Conservation (phyloP, 192 early-diverging fungal species). For the Coemansia sp. region DNA sequence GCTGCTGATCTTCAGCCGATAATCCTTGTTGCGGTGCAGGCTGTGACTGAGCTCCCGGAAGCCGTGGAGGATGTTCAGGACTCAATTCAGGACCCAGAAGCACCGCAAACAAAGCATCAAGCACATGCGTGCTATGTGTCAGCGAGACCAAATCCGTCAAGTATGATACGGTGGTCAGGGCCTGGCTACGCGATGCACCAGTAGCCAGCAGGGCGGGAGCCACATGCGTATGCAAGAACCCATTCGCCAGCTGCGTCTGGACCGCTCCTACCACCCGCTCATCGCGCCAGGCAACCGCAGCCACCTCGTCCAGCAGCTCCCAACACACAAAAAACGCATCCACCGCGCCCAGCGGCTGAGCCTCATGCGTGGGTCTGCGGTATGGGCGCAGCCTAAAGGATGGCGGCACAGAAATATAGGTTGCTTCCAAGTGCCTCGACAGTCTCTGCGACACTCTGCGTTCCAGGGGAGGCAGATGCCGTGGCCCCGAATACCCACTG, state of each 20-base stretch:
- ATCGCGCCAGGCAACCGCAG: constrained; percentile 8
- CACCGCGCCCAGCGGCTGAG: constrained; percentile 24
- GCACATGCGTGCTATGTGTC: constrained; percentile 31
- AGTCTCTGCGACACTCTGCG: constrained; percentile 9
- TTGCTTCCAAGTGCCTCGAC: no score
- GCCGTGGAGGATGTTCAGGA: constrained; percentile 26
- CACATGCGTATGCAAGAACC: constrained; percentile 41
- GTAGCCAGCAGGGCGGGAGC: constrained; percentile 31
- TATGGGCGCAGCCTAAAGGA: constrained; percentile 15
- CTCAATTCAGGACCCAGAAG: constrained; percentile 36
- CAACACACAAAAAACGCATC: constrained; percentile 50
- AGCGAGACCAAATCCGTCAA: constrained; percentile 34
- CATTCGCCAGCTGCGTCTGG: constrained; percentile 38
- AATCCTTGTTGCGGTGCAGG: not conserved
- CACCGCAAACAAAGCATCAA: constrained; percentile 43
- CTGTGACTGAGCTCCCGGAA: not conserved
- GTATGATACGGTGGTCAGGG: constrained; percentile 38
- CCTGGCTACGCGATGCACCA: constrained; percentile 31
- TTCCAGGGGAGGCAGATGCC: constrained; percentile 17
- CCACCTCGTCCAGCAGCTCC: constrained; percentile 50
- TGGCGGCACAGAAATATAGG: constrained; percentile 1
- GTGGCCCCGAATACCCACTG: constrained; percentile 17
- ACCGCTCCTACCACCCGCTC: constrained; percentile 20
- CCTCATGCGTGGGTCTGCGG: constrained; percentile 18
- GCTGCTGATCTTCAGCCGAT: constrained; percentile 35